Conservation (phyloP, 495 filamentous ascomycete genomes). For the Aspergillus panamensis region DNA sequence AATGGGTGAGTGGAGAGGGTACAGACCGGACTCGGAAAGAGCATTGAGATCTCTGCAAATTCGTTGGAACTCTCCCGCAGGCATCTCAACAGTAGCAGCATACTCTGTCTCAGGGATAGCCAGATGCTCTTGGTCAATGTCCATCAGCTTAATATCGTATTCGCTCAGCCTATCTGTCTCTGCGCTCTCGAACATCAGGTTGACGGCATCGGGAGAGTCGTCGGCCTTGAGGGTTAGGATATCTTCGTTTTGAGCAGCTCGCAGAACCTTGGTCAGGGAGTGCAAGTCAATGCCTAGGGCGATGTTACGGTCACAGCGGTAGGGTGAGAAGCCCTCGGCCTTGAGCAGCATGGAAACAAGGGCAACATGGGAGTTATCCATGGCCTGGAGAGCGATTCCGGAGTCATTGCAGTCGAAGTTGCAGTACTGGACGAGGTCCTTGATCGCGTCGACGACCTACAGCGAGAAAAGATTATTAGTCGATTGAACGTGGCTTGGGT, state of each 20-base stretch:
- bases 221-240: slow-evolving; percentile 96
- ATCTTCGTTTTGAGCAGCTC: slow-evolving; percentile 90
- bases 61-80: slow-evolving; percentile 83
- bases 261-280: slow-evolving; percentile 96
- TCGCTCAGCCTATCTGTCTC: slow-evolving; percentile 90
- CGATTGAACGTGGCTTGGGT: background rate
- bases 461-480: slow-evolving; percentile 6
- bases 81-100: slow-evolving; percentile 86
- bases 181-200: slow-evolving; percentile 90
- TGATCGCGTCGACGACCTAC: slow-evolving; percentile 97
- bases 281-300: slow-evolving; percentile 95
- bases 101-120: slow-evolving; percentile 99
- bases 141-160: slow-evolving; percentile 99
- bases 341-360: slow-evolving; percentile 98
- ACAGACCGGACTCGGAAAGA: slow-evolving; percentile 88
- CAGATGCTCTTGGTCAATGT: slow-evolving; percentile 99
- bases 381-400: slow-evolving; percentile 95
- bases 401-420: slow-evolving; percentile 99
- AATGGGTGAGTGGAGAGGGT: background rate
- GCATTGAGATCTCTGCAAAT: slow-evolving; percentile 89
- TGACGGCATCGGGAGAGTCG: slow-evolving; percentile 91
- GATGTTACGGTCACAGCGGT: slow-evolving; percentile 98
- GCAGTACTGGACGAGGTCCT: slow-evolving; percentile 98
- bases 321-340: slow-evolving; percentile 91
- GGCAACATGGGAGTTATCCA: slow-evolving; percentile 99